These are phyloP conservation scores for Arthrobotrys megalospora DNA, from an alignment of 2,329 filamentous ascomycete genomes.

Conservation along the genomic window DNA sequence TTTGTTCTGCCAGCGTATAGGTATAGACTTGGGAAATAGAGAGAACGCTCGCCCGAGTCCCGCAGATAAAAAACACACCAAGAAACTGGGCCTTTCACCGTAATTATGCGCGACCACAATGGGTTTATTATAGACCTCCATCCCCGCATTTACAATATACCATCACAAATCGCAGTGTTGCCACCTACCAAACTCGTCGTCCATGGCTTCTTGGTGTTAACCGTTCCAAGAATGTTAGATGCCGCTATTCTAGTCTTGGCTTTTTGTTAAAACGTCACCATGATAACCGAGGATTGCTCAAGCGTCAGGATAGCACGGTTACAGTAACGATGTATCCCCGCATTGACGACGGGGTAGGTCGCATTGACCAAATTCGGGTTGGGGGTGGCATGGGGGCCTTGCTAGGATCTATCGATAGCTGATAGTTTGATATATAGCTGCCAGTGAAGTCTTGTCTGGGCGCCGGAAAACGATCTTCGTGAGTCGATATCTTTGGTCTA, in stretches of 20 bases:
- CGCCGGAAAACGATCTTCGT: too few species aligned
- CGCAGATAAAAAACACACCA: too few species aligned
- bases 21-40: too few species aligned
- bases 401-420: too few species aligned
- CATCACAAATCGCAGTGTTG: neutral
- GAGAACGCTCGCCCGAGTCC: too few species aligned
- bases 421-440: too few species aligned
- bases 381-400: neutral
- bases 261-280: neutral
- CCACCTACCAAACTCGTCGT: constrained; percentile 2
- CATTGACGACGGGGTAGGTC: neutral
- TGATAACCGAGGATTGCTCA: constrained; percentile 11
- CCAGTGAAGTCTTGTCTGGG: too few species aligned
- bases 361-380: neutral
- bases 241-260: neutral
- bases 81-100: too few species aligned
- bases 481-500: too few species aligned
- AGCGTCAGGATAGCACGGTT: neutral
- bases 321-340: neutral
- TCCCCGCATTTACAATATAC: neutral
- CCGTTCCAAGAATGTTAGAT: neutral
- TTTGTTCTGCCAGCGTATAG: neutral
- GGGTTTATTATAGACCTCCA: neutral
- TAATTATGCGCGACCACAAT: neutral
- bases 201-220: neutral